Percentiles rank a stretch among this genome's conserved stretches.
These are phyloP conservation scores for Suhomyces sp. DNA, from an alignment of 805 yeast genomes.

Conservation along the genomic window DNA sequence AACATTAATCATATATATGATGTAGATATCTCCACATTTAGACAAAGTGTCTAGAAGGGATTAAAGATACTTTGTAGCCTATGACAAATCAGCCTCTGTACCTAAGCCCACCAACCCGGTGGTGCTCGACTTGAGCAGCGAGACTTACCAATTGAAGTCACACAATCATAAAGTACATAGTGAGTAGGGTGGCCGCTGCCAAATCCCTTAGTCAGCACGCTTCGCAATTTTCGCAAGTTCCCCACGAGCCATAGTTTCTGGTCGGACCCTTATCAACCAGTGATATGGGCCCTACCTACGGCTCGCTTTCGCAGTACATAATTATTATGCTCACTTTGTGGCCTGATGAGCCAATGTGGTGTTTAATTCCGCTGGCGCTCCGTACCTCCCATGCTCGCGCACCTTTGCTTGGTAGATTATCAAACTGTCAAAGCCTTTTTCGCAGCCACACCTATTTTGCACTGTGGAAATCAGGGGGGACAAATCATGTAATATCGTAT, in stretches of 20 bases:
- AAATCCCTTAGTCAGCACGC: background rate
- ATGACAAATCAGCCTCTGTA: background rate
- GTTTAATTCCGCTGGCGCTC: background rate
- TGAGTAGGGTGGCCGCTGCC: too few species aligned
- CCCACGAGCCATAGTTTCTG: background rate
- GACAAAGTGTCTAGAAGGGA: background rate
- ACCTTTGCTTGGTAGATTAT: background rate
- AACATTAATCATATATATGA: background rate
- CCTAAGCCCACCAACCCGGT: too few species aligned
- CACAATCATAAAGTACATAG: too few species aligned
- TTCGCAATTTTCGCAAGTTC: too few species aligned
- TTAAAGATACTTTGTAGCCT: background rate
- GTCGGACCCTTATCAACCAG: background rate
- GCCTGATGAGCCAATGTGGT: background rate
- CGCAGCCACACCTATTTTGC: conserved; percentile 6
- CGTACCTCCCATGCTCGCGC: background rate
- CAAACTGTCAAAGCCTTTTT: conserved; percentile 1
- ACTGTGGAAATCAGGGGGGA: background rate
- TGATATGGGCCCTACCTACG: background rate
- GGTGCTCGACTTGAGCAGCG: too few species aligned
- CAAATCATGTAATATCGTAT: background rate
- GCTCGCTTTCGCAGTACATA: background rate
- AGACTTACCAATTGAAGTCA: too few species aligned
- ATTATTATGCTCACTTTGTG: background rate
- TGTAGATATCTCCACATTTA: background rate